A percentile compares a stretch with the other conserved stretches of the same genome.
Evolutionary conservation across 176 grass and related monocot genomes (phyloP).

Genomic region (Rhynchospora pubera): DNA sequence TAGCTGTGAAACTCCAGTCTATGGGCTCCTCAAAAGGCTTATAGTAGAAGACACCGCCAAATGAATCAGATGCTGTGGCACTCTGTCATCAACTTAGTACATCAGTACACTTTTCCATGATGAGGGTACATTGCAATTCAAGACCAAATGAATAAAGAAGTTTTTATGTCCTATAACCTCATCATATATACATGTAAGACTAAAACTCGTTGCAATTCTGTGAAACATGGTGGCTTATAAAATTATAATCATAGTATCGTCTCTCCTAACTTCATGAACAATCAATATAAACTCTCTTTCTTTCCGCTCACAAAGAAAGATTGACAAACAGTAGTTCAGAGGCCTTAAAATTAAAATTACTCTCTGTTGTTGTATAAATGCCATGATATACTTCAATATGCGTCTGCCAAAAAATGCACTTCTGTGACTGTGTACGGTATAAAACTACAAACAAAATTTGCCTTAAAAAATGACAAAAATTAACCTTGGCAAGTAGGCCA

Average conservation of each 20-base stretch:
- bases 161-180: neutral
- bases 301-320: neutral
- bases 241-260: neutral
- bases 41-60: conserved; percentile 79
- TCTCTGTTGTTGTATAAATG: neutral
- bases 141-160: neutral
- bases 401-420: neutral
- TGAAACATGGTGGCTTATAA: neutral
- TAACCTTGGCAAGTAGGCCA: conserved; percentile 96
- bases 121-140: neutral
- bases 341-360: neutral
- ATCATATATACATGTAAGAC: neutral
- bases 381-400: neutral
- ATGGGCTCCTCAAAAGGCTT: conserved; percentile 81
- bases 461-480: conserved; percentile 18
- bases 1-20: conserved; percentile 95
- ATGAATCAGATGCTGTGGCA: conserved; percentile 61
- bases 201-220: neutral
- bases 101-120: neutral
- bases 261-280: neutral
- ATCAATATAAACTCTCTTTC: neutral
- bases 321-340: neutral
- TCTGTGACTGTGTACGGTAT: neutral
- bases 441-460: conserved; percentile 5
- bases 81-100: conserved; percentile 40